Evolutionary conservation across 192 early-diverging fungal species (phyloP).

Genomic region (Geosiphon pyriformis): DNA sequence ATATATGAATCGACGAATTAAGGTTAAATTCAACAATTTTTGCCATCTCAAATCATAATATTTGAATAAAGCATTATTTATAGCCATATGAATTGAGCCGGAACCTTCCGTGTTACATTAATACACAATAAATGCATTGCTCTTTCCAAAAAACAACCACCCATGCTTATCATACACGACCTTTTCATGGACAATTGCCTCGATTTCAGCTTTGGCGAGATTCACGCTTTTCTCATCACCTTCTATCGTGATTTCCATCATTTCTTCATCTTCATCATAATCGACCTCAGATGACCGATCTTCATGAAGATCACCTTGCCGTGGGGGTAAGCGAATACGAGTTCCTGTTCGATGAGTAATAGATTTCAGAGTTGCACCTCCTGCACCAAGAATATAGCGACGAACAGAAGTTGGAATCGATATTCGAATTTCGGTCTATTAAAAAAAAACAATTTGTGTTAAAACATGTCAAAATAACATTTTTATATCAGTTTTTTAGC

Average conservation of each 20-base stretch:
- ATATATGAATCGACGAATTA: too few relatives aligned
- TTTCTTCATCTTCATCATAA: conserved; percentile 61
- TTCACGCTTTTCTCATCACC: conserved; percentile 80
- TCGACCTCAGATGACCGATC: conserved; percentile 31
- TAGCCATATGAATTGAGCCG: too few relatives aligned
- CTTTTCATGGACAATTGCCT: conserved; percentile 68
- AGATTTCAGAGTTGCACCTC: conserved; percentile 70
- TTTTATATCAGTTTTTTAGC: too few relatives aligned
- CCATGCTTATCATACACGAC: too few relatives aligned
- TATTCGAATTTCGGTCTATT: conserved; percentile 1
- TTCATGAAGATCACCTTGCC: conserved; percentile 41
- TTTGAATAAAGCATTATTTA: too few relatives aligned
- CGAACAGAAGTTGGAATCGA: conserved; percentile 74
- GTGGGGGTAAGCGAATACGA: conserved; percentile 63
- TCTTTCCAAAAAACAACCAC: too few relatives aligned
- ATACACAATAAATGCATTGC: too few relatives aligned
- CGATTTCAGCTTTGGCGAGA: conserved; percentile 81
- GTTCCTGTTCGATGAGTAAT: conserved; percentile 74
- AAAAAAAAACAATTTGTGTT: not conserved
- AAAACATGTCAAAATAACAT: not conserved
- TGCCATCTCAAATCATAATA: too few relatives aligned
- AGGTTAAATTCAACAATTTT: too few relatives aligned
- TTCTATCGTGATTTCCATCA: conserved; percentile 64
- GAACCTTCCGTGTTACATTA: too few relatives aligned
- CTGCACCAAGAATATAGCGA: conserved; percentile 76